These are phyloP conservation scores for Lizonia empirigonia DNA, from an alignment of 2,329 filamentous ascomycete species.

Conservation along the genomic window DNA sequence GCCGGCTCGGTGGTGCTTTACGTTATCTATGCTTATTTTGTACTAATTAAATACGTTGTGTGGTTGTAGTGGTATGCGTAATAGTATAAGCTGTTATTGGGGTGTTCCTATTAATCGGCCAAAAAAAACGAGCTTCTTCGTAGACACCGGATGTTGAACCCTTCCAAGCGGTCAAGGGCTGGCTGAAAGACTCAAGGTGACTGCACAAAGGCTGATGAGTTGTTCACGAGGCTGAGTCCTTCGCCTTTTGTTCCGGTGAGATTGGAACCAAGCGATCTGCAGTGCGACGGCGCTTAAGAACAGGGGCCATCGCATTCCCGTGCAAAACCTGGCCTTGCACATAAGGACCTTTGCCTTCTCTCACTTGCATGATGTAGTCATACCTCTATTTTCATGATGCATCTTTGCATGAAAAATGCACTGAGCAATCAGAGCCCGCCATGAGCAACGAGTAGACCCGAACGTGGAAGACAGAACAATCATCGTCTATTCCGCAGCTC, in stretches of 20 bases:
- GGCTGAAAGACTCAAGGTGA: constrained; percentile 1
- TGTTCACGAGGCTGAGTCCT: constrained; percentile 16
- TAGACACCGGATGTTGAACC: too few species aligned
- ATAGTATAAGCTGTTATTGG: too few species aligned
- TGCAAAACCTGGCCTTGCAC: not conserved
- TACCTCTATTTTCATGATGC: too few species aligned
- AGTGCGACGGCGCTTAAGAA: not conserved
- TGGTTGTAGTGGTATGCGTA: too few species aligned
- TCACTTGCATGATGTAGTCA: not conserved
- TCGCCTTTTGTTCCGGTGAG: constrained; percentile 12
- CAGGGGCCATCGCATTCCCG: not conserved
- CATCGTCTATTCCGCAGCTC: constrained; percentile 3
- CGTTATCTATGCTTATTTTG: too few species aligned
- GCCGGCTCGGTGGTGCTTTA: too few species aligned
- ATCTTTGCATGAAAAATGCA: too few species aligned
- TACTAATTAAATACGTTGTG: too few species aligned
- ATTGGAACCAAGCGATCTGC: not conserved
- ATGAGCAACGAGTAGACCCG: too few species aligned
- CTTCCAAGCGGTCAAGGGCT: not conserved
- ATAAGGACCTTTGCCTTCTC: not conserved
- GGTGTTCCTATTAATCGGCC: too few species aligned
- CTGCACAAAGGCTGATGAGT: not conserved
- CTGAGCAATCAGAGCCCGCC: too few species aligned
- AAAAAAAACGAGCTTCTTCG: too few species aligned
- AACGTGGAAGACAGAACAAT: not conserved